Evolutionary conservation across 192 early-diverging fungal species (phyloP), one percentile per base, ranked within the genome.

Genomic region (Powellomyces hirtus): DNA sequence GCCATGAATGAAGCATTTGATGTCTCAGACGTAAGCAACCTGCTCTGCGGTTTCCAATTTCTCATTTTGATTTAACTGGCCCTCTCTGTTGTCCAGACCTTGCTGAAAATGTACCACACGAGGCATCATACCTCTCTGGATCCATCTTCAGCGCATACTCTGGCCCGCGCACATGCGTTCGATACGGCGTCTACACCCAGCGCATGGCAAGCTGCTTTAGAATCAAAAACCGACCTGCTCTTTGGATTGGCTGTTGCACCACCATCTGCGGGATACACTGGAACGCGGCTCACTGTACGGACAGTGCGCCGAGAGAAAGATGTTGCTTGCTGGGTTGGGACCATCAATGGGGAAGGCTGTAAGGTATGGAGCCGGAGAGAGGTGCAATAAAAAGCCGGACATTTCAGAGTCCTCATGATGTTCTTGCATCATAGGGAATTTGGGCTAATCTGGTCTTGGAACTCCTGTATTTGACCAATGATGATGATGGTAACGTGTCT

Each of bases 381-480:
- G n/a, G n/a, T n/a, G n/a, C n/a, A n/a, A n/a, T n/a, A n/a, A n/a
- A n/a, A n/a, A n/a, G n/a, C n/a, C n/a, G 30, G 30, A 55, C 13
- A 46, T n/a, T 46, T n/a, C 1, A n/a, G 22, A 46, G 22, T 46
- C 18, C 22, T 46, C 22, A 16, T 22, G 44, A 1, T 56, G 22
- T 14, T 16, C 24, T 14, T 27, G 0, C 55, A 10, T 37, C 61
- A 30, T 36, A 72, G 60, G 71, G 80, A 10, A 79, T 82, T n/a
- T 79, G 80, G 80, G 73, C 76, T 40, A 82, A 82, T 42, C 50
- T 77, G 50, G 66, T 69, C 5, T 66, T 68, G 35, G 80, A 82
- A 59, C 40, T 82, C 53, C 67, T 76, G 36, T 79, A 77, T 65
- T 59, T 82, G 31, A 79, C 80, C 6, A 82, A 82, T 57, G 80